Evolutionary conservation across 2,329 filamentous ascomycete species (phyloP), one percentile per base, ranked within the genome.

Genomic region (Geosmithia flava): DNA sequence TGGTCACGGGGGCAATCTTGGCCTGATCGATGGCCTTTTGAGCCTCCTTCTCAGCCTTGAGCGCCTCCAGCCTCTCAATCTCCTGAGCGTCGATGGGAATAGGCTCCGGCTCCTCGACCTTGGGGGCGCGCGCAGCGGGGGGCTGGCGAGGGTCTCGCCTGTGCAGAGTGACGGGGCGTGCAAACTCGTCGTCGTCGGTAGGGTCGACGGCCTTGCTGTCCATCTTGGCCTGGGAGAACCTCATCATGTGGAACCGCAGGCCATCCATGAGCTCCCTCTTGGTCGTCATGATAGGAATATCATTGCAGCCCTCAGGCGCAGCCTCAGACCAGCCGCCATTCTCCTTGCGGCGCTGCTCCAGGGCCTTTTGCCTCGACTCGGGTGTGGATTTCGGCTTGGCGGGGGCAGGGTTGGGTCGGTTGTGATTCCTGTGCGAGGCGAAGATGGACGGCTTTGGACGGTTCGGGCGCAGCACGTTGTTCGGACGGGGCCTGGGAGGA

Each of bases 11-110:
- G 0, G 93, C 93, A 58, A 98, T 97, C 65, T 95, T 88, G 33
- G 93, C 90, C 59, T 91, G 75, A 55, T 95, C 93, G 39, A 87
- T 78, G 17, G 91, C 89, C 19, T 87, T 82, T 60, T 95, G 85
- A 23, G 86, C 87, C 53, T 95, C 87, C 48, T 87, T 82, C 54
- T 94, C 88, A 1, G 84, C 85, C 62, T 86, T 81, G 20, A 72
- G 53, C 55, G 89, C 85, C 37, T 87, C 85, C 48, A 82, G 62
- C 48, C 75, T 74, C 55, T 85, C 80, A 37, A 74, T 67, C 53
- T 82, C 80, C 52, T 78, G 75, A 23, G 74, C 73, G 51, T 81
- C 76, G 1, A 72, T 62, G 0, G 67, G 65, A 1, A 59, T 58
- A n/a, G 62, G 62, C 47, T 69, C 60, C 44, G 66, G 56, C 27